Percentiles rank a stretch among this genome's conserved stretches.
These are phyloP conservation scores for Rutstroemia sp. DNA, from an alignment of 2,329 filamentous ascomycete genomes.

Conservation along the genomic window DNA sequence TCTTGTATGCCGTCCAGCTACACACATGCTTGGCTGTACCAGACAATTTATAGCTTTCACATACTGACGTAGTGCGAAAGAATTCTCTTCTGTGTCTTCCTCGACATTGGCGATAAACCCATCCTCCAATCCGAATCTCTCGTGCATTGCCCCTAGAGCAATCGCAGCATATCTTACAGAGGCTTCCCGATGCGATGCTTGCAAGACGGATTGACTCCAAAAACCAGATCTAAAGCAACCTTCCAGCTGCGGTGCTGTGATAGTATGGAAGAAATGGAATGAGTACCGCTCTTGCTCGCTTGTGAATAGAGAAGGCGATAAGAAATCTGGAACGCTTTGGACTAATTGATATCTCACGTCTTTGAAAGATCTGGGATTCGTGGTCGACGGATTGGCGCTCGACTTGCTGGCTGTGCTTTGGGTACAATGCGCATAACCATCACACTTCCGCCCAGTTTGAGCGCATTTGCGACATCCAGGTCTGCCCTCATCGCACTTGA, in stretches of 20 bases:
- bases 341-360: background rate
- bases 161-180: conserved; percentile 17
- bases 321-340: background rate
- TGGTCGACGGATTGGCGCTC: background rate
- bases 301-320: background rate
- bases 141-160: conserved; percentile 17
- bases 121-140: conserved; percentile 10
- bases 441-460: conserved; percentile 6
- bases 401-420: background rate
- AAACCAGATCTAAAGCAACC: conserved; percentile 59
- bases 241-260: conserved; percentile 52
- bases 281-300: conserved; percentile 31
- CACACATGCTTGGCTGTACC: conserved; percentile 14
- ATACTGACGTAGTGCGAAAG: conserved; percentile 16
- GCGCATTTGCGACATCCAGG: conserved; percentile 10
- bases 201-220: conserved; percentile 53
- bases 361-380: background rate
- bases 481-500: conserved; percentile 12
- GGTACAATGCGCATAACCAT: conserved; percentile 8
- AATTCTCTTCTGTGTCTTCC: conserved; percentile 1
- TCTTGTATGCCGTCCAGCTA: conserved; percentile 3
- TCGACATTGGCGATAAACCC: background rate
- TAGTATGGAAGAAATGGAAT: conserved; percentile 51
- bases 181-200: conserved; percentile 45
- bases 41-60: conserved; percentile 13